Conservation (phyloP, 1,284 basidiomycete genomes). For the Lentinula novae-zelandiae region DNA sequence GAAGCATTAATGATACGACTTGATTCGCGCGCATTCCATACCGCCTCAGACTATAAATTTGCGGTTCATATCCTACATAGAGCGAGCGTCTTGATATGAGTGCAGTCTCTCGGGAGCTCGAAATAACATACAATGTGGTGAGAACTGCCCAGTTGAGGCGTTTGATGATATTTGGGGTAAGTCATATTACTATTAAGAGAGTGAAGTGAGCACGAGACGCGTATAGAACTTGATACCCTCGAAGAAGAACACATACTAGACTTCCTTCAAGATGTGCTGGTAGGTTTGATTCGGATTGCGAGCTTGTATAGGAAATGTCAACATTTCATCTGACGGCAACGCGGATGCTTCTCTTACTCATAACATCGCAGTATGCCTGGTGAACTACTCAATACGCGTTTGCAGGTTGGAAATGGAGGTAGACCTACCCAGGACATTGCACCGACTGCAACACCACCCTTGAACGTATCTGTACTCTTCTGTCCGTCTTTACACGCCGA, state of each 20-base stretch:
- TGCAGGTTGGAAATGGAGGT: neutral
- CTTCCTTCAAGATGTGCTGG: conserved; percentile 62
- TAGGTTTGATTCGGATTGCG: conserved; percentile 71
- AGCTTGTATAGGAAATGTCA: conserved; percentile 26
- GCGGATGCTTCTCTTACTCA: conserved; percentile 35
- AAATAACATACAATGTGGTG: conserved; percentile 59
- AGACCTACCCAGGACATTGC: conserved; percentile 65
- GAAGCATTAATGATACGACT: conserved; percentile 1
- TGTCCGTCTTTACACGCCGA: conserved; percentile 79
- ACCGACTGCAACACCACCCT: conserved; percentile 53
- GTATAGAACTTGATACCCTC: too few species aligned
- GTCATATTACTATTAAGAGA: conserved; percentile 40
- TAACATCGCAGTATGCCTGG: conserved; percentile 66
- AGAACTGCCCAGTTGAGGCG: conserved; percentile 74
- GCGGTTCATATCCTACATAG: conserved; percentile 28
- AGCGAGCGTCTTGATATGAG: neutral
- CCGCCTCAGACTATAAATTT: conserved; percentile 27
- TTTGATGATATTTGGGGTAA: conserved; percentile 69
- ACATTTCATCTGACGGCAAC: neutral
- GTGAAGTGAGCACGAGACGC: neutral
- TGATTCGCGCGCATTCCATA: neutral
- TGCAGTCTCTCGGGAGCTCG: neutral
- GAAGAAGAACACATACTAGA: conserved; percentile 56
- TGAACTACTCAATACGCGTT: neutral
- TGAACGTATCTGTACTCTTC: conserved; percentile 59